These are phyloP conservation scores for Aureobasidium leucospermi DNA, from an alignment of 2,329 filamentous ascomycete genomes.

Conservation along the genomic window DNA sequence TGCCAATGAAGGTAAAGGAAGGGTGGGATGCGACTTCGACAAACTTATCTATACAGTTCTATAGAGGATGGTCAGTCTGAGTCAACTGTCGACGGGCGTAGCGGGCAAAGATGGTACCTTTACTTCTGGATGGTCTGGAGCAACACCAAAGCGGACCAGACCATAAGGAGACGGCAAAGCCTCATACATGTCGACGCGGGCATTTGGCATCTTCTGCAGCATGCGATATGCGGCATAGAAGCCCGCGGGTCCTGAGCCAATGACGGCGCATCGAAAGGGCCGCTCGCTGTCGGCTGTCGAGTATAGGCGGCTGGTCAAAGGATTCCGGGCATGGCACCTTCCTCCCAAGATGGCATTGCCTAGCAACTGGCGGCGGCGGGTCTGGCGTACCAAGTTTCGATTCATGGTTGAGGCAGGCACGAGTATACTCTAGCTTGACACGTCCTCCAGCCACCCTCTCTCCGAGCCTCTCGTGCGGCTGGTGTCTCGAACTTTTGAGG, in stretches of 20 bases:
- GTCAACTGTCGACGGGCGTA: neutral
- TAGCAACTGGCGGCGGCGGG: neutral
- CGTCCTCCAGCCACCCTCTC: neutral
- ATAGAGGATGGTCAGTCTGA: constrained; percentile 3
- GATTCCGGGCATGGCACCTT: neutral
- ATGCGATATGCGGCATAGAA: constrained; percentile 90
- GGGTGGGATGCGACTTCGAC: constrained; percentile 75
- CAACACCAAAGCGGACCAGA: constrained; percentile 86
- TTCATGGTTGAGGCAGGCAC: neutral
- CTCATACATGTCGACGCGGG: constrained; percentile 91
- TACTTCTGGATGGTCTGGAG: constrained; percentile 97
- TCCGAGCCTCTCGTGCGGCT: neutral
- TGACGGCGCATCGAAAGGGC: constrained; percentile 72
- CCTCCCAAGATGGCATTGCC: neutral
- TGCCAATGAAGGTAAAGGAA: constrained; percentile 85
- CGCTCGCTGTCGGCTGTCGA: constrained; percentile 20
- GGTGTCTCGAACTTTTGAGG: neutral
- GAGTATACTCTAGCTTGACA: neutral
- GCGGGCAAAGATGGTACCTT: constrained; percentile 56
- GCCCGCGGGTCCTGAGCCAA: constrained; percentile 90
- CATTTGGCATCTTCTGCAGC: constrained; percentile 64
- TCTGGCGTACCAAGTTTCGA: neutral
- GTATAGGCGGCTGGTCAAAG: neutral
- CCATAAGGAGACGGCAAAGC: constrained; percentile 87
- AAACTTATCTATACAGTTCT: constrained; percentile 96